These are phyloP conservation scores for Komagataella ulmi DNA, from an alignment of 805 yeast species.

Conservation along the genomic window DNA sequence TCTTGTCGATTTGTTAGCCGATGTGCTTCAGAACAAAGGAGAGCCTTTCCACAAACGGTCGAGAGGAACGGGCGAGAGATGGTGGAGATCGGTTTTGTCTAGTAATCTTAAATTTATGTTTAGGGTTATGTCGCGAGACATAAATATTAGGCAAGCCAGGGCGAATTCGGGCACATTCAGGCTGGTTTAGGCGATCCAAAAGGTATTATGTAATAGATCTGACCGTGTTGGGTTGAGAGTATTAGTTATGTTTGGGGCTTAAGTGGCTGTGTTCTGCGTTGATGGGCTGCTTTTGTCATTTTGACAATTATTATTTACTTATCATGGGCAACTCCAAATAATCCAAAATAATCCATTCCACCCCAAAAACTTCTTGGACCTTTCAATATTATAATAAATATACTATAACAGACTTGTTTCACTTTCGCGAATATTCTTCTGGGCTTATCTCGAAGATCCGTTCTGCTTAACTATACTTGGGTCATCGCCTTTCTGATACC, in stretches of 20 bases:
- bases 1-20: neutral
- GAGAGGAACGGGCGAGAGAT: too few relatives aligned
- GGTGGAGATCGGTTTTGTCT: neutral
- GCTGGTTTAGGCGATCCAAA: neutral
- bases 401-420: neutral
- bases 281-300: neutral
- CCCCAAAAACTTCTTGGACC: too few relatives aligned
- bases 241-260: too few relatives aligned
- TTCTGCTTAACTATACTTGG: neutral
- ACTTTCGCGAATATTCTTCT: neutral
- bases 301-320: neutral
- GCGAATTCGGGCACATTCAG: neutral
- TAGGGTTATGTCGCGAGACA: neutral
- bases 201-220: neutral
- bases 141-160: neutral
- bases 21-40: too few relatives aligned
- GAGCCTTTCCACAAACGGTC: too few relatives aligned
- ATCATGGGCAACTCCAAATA: too few relatives aligned
- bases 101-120: neutral
- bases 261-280: too few relatives aligned
- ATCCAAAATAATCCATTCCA: too few relatives aligned
- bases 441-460: neutral
- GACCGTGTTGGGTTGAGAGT: slow-evolving; percentile 14
- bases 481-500: neutral
- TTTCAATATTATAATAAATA: neutral